phyloP scores from a whole-genome alignment of 2,329 filamentous ascomycete species.

The Thyridium curvatum region DNA sequence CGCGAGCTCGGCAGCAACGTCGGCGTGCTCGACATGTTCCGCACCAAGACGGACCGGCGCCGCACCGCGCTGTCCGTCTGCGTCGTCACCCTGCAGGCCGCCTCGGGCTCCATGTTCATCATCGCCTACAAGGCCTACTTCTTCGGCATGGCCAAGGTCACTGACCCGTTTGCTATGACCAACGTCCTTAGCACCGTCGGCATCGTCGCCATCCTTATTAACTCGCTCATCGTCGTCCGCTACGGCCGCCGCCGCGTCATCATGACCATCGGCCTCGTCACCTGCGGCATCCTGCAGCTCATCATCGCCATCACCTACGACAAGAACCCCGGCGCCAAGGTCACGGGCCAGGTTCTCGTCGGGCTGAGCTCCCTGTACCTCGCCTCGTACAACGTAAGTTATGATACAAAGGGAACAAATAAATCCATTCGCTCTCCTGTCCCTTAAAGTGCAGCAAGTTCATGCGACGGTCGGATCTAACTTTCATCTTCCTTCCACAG shows the following conservation, averaged over 20 bases:
- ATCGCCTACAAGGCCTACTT: slow-evolving; percentile 46
- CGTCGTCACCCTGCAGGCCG: slow-evolving; percentile 35
- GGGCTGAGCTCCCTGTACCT: slow-evolving; percentile 41
- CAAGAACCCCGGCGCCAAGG: slow-evolving; percentile 20
- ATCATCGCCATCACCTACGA: slow-evolving; percentile 42
- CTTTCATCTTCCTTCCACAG: background rate
- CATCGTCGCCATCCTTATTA: slow-evolving; percentile 40
- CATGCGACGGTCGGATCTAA: no score
- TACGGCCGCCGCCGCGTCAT: slow-evolving; percentile 42
- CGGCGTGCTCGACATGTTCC: slow-evolving; percentile 33
- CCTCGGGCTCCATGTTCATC: slow-evolving; percentile 36
- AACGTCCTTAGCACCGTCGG: slow-evolving; percentile 42
- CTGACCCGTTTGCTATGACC: slow-evolving; percentile 42
- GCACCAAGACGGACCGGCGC: background rate
- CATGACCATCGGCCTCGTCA: slow-evolving; percentile 35
- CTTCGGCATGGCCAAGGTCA: slow-evolving; percentile 45
- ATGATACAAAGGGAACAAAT: no score
- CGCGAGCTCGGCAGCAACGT: slow-evolving; percentile 23
- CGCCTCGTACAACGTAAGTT: slow-evolving; percentile 39
- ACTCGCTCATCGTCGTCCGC: slow-evolving; percentile 38
- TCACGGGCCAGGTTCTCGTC: slow-evolving; percentile 35
- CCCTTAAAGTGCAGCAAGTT: no score
- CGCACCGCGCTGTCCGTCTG: slow-evolving; percentile 32
- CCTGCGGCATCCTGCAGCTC: slow-evolving; percentile 43
- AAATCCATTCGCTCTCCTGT: no score